Percentiles rank a stretch among this genome's conserved stretches.
Evolutionary conservation across 2,329 filamentous ascomycete species (phyloP).

Genomic region (Trichophyton benhamiae): DNA sequence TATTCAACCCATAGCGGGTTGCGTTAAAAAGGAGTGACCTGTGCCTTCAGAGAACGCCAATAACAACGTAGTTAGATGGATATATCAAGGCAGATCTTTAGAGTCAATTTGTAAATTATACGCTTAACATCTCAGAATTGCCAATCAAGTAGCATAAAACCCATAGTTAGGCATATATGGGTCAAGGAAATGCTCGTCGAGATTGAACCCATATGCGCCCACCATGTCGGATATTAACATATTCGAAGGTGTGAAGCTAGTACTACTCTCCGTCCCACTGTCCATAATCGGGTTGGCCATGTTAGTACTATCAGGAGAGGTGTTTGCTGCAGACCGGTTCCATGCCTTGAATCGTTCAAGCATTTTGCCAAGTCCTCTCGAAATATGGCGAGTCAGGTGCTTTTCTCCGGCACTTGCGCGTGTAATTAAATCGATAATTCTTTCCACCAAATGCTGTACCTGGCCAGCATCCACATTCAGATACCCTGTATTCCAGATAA

Average conservation of each 20-base stretch:
- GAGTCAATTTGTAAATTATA: background rate
- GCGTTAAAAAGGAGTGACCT: background rate
- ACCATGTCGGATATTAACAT: conserved; percentile 34
- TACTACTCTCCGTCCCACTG: background rate
- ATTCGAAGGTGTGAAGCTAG: conserved; percentile 17
- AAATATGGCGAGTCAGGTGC: conserved; percentile 32
- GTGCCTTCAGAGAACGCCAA: background rate
- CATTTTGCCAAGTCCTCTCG: conserved; percentile 31
- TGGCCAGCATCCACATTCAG: conserved; percentile 29
- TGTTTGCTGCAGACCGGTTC: conserved; percentile 16
- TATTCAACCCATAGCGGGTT: background rate
- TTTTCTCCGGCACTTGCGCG: conserved; percentile 31
- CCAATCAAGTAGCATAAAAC: background rate
- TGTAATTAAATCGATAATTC: conserved; percentile 30
- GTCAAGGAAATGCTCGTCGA: conserved; percentile 32
- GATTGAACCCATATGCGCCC: conserved; percentile 32
- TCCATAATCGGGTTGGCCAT: background rate
- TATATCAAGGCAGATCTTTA: background rate
- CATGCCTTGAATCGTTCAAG: conserved; percentile 31
- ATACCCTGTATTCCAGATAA: conserved; percentile 33
- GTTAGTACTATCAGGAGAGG: background rate
- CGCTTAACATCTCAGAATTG: background rate
- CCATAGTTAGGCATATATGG: conserved; percentile 33
- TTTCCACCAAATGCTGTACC: conserved; percentile 28
- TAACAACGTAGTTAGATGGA: background rate